phyloP scores from a whole-genome alignment of 768 basidiomycete genomes.

The Rhodotorula taiwanensis region DNA sequence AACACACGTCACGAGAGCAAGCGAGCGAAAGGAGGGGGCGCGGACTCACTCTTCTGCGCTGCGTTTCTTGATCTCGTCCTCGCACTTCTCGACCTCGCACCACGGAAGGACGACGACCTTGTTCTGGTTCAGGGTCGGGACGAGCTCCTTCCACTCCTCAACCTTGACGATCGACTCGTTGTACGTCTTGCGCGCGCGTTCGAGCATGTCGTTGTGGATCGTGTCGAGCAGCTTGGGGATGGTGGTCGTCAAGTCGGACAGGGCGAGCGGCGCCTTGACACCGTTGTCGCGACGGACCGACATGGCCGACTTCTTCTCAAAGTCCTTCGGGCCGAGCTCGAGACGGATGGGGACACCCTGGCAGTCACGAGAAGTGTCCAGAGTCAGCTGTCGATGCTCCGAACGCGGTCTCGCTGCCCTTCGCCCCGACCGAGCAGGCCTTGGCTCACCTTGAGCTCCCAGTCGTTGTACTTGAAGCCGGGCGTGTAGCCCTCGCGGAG shows the following conservation, averaged over 20 bases:
- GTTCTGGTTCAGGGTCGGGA: slow-evolving; percentile 83
- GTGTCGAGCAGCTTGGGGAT: slow-evolving; percentile 66
- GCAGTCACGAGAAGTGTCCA: neutral
- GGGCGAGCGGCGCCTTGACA: slow-evolving; percentile 55
- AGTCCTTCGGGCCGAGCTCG: slow-evolving; percentile 90
- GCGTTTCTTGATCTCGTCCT: slow-evolving; percentile 96
- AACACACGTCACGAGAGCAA: neutral
- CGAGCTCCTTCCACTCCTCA: slow-evolving; percentile 83
- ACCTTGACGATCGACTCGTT: slow-evolving; percentile 64
- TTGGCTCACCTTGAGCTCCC: slow-evolving; percentile 91
- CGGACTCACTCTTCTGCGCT: slow-evolving; percentile 68
- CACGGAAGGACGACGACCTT: slow-evolving; percentile 83
- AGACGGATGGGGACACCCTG: slow-evolving; percentile 95
- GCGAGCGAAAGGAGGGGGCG: slow-evolving; percentile 20
- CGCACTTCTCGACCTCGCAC: slow-evolving; percentile 88
- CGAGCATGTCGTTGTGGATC: slow-evolving; percentile 85
- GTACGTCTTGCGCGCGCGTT: slow-evolving; percentile 65
- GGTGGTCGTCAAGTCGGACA: slow-evolving; percentile 50
- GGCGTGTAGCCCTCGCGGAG: slow-evolving; percentile 93
- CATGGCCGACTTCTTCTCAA: slow-evolving; percentile 71
- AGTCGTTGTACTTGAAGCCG: slow-evolving; percentile 98
- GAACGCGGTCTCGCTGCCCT: no score
- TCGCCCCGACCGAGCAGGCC: no score
- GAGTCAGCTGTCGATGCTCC: no score
- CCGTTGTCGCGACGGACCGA: slow-evolving; percentile 72